Evolutionary conservation across 2,329 filamentous ascomycete genomes (phyloP).

Genomic region (Fusarium penzigii): DNA sequence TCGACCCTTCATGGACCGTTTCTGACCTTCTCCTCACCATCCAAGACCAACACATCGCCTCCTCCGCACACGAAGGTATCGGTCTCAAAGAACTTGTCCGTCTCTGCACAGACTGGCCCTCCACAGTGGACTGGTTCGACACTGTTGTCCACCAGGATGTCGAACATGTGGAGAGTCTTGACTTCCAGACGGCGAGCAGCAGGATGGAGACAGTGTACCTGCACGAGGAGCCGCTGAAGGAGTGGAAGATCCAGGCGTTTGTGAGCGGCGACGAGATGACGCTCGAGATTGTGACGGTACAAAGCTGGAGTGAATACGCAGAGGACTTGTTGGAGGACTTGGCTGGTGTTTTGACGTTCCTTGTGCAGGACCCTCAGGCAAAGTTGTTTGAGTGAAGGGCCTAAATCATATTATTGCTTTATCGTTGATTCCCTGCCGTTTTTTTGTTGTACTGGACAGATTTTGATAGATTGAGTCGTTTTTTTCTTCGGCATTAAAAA

Average conservation of each 20-base stretch:
- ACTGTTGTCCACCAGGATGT: conserved; percentile 61
- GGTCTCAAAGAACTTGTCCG: conserved; percentile 55
- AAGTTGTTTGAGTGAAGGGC: conserved; percentile 16
- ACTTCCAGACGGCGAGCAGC: conserved; percentile 39
- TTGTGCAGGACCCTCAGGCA: conserved; percentile 11
- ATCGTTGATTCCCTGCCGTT: not conserved
- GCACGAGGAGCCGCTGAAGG: conserved; percentile 54
- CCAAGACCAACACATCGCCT: conserved; percentile 59
- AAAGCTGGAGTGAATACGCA: conserved; percentile 55
- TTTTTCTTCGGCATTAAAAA: no score
- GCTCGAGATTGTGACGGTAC: conserved; percentile 61
- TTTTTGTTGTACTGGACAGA: not conserved
- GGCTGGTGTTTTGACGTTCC: conserved; percentile 29
- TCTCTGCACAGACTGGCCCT: conserved; percentile 47
- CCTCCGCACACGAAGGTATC: conserved; percentile 55
- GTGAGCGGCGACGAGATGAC: conserved; percentile 51
- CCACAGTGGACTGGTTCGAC: conserved; percentile 47
- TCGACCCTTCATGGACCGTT: conserved; percentile 52
- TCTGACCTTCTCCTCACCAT: conserved; percentile 53
- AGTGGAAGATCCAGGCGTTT: conserved; percentile 65
- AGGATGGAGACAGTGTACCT: conserved; percentile 61
- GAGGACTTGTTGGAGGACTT: conserved; percentile 52
- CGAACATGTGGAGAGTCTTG: conserved; percentile 59
- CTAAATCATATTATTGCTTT: no score
- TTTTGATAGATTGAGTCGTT: no score